phyloP scores from a whole-genome alignment of 169 alveolate genomes.

The Plasmodium inui region DNA sequence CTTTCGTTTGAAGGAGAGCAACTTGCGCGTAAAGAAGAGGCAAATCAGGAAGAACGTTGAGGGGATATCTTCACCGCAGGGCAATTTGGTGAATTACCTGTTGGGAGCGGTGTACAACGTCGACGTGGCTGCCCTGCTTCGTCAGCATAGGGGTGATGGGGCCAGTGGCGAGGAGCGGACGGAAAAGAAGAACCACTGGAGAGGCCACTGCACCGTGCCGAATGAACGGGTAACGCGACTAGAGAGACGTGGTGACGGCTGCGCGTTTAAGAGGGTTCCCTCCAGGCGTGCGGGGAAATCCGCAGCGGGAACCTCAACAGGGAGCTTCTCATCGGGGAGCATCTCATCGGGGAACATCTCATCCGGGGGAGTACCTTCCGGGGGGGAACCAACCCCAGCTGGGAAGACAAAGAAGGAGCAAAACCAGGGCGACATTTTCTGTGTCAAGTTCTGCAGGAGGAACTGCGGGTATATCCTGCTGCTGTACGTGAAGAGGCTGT shows the following conservation, averaged over 20 bases:
- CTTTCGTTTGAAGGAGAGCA: not conserved
- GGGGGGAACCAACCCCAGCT: not conserved
- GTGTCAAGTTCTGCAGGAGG: not conserved
- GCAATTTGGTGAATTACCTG: not conserved
- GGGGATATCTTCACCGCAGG: not conserved
- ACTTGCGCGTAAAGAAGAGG: not conserved
- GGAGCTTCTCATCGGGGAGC: no score
- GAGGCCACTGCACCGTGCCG: not conserved
- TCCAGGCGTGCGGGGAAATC: not conserved
- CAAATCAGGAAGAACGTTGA: not conserved
- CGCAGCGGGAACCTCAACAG: no score
- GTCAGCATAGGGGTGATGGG: not conserved
- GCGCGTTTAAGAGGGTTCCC: not conserved
- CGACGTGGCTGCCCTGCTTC: not conserved
- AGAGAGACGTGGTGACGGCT: not conserved
- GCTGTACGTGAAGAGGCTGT: slow-evolving; percentile 43
- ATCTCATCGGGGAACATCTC: no score
- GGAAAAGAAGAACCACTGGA: not conserved
- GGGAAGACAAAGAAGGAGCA: not conserved
- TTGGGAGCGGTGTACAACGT: not conserved
- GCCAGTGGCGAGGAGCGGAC: not conserved
- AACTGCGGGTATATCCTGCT: slow-evolving; percentile 32
- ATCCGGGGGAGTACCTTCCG: not conserved
- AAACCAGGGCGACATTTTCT: not conserved
- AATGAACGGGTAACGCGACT: not conserved